Evolutionary conservation across 176 grass and related monocot species (phyloP).

Genomic region (Triticum turgidum): DNA sequence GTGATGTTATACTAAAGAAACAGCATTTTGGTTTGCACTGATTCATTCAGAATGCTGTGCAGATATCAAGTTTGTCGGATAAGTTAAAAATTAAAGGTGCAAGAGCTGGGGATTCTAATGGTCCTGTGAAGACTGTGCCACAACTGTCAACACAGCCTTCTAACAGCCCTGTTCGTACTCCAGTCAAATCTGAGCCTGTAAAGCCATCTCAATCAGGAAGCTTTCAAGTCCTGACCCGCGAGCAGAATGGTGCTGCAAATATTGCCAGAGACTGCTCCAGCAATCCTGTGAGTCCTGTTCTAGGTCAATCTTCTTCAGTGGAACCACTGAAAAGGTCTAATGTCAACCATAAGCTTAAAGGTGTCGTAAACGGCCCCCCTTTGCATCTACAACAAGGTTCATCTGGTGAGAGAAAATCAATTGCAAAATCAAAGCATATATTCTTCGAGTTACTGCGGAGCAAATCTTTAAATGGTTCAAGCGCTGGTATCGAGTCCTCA

Average conservation of each 20-base stretch:
- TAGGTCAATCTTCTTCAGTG: slow-evolving; percentile 43
- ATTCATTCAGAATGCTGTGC: slow-evolving; percentile 1
- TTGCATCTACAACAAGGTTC: slow-evolving; percentile 43
- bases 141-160: slow-evolving; percentile 43
- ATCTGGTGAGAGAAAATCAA: slow-evolving; percentile 57
- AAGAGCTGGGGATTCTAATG: slow-evolving; percentile 53
- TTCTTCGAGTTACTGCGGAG: slow-evolving; percentile 65
- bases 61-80: slow-evolving; percentile 55
- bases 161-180: slow-evolving; percentile 33
- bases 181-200: slow-evolving; percentile 47
- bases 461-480: slow-evolving; percentile 55
- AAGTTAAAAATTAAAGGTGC: slow-evolving; percentile 56
- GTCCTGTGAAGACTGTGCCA: slow-evolving; percentile 33
- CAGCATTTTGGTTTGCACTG: slow-evolving; percentile 23
- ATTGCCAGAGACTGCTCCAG: slow-evolving; percentile 41
- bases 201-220: slow-evolving; percentile 59
- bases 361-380: slow-evolving; percentile 29
- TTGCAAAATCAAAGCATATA: slow-evolving; percentile 54
- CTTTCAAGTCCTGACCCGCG: slow-evolving; percentile 65
- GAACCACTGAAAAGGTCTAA: slow-evolving; percentile 43
- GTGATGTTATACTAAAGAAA: slow-evolving; percentile 4
- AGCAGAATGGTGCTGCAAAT: slow-evolving; percentile 52
- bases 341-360: slow-evolving; percentile 44
- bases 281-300: slow-evolving; percentile 47
- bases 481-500: slow-evolving; percentile 35